Evolutionary conservation across 2,329 filamentous ascomycete genomes (phyloP), one percentile per base, ranked within the genome.

Genomic region (Claviceps monticola): DNA sequence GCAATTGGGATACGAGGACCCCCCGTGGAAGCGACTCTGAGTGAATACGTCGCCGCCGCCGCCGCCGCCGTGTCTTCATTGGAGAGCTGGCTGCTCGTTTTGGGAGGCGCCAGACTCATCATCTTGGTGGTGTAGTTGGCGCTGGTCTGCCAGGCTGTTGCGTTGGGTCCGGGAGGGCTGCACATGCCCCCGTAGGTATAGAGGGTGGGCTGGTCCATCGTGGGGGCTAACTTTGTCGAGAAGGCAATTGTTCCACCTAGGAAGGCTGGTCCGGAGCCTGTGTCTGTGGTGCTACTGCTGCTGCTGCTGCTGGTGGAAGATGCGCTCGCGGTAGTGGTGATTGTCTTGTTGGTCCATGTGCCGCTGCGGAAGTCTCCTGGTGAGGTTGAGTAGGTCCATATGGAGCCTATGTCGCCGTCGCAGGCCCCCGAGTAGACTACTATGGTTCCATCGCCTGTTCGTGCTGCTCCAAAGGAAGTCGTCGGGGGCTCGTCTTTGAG

Each of bases 181-280:
- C 91, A 97, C 88, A 96, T 95, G 58, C 91, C 91, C 38, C 89
- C 91, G 66, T 95, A 96, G 6, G 83, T 71, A 62, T 89, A 95
- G 19, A 85, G 68, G 11, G 73, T 73, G 0, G 79, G 76, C 44
- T 73, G 68, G 9, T 76, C 74, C 54, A 75, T 69, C 29, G 68
- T 64, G 0, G 75, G 79, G 39, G 73, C 73, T 46, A 79, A 69
- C 38, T 73, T 76, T 36, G 74, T 74, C 19, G 87, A 83, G 64
- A 89, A 95, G 23, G 82, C 74, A 50, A 93, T 72, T 14, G 79
- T 69, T 11, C 68, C 69, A 13, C 76, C 76, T 1, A 81, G 68
- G 56, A 77, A 77, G 51, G 70, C 73, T 1, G 78, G 76, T 0
- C 13, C 11, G 4, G 41, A 11, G 17, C 1, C 5, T 5, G 19